Evolutionary conservation across 208 protist genomes (phyloP), one percentile per base, ranked within the genome.

Genomic region (Novymonas esmeraldas): DNA sequence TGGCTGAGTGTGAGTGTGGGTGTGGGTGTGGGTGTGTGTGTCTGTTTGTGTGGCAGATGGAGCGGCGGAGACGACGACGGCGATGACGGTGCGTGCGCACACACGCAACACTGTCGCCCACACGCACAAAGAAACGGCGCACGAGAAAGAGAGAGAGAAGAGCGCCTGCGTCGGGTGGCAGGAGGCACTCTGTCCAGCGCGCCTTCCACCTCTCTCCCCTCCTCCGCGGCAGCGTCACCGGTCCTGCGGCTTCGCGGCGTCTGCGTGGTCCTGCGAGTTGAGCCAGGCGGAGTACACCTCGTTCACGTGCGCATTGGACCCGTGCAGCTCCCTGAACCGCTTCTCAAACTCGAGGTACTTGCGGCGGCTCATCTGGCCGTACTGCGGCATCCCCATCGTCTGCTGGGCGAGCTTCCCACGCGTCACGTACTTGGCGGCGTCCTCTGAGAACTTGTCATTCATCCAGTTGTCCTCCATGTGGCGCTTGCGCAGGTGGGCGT

Each of bases 381-480:
- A 96, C 59, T 81, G 70, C 0, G 86, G 81, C 78, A 92, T 86
- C 13, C 87, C 85, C 62, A 84, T 86, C 24, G 88, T 96, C 11
- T 94, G 81, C 31, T 85, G 81, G 10, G 83, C 88, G n/a, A 96
- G 64, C n/a, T 81, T 64, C 24, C 88, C 81, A 2, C 88, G 83
- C 26, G 71, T 91, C 24, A 96, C 74, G 64, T 90, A 89, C 72
- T 76, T 82, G 44, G 86, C 86, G 4, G 81, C 71, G 57, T 94
- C 82, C 64, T 96, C 91, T 0, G 85, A 93, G 61, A 92, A 96
- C 63, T 79, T 81, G 61, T 96, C 87, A 64, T 96, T 92, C 85
- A 96, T 92, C 86, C 88, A 96, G 70, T 90, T 94, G 70, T 94
- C 88, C 62, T 96, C 87, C 84, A 94, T 92, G 64, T 96, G 91